phyloP scores from a whole-genome alignment of 139 green algal species.

The Chlamydomonas sphaeroides region DNA sequence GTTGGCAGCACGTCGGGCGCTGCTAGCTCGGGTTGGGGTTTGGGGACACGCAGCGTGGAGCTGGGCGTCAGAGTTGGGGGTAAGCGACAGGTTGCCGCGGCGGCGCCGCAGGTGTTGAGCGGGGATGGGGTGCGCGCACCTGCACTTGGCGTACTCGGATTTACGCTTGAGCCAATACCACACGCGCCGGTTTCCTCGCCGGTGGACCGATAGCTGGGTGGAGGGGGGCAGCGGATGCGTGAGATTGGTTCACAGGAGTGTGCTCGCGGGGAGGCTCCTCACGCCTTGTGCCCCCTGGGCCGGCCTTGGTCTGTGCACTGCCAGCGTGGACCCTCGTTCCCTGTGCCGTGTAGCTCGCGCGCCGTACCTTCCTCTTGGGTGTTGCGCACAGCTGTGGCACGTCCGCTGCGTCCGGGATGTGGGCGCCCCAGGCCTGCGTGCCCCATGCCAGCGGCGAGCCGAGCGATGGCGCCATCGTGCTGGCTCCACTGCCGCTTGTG shows the following conservation, averaged over 20 bases:
- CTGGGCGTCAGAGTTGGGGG: not conserved
- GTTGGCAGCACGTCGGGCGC: not conserved
- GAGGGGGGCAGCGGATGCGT: not conserved
- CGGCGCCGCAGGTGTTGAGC: not conserved
- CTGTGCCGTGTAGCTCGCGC: too few species aligned
- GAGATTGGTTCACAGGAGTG: too few species aligned
- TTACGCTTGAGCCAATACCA: constrained; percentile 40
- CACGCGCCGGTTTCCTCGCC: constrained; percentile 29
- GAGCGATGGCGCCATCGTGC: too few species aligned
- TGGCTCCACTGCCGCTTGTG: too few species aligned
- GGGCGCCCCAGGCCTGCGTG: too few species aligned
- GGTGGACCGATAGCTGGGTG: not conserved
- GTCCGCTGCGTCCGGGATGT: too few species aligned
- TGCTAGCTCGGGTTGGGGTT: not conserved
- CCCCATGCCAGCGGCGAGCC: too few species aligned
- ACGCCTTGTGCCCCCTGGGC: too few species aligned
- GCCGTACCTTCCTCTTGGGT: constrained; percentile 29
- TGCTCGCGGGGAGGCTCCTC: too few species aligned
- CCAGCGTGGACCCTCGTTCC: too few species aligned
- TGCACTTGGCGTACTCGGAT: constrained; percentile 29
- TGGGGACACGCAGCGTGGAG: not conserved
- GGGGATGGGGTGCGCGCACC: not conserved
- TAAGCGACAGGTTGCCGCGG: not conserved
- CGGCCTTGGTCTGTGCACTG: too few species aligned
- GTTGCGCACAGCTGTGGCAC: constrained; percentile 29